Evolutionary conservation across 306 rosid species (phyloP), one percentile per base, ranked within the genome.

Genomic region (Castanospermum australe): DNA sequence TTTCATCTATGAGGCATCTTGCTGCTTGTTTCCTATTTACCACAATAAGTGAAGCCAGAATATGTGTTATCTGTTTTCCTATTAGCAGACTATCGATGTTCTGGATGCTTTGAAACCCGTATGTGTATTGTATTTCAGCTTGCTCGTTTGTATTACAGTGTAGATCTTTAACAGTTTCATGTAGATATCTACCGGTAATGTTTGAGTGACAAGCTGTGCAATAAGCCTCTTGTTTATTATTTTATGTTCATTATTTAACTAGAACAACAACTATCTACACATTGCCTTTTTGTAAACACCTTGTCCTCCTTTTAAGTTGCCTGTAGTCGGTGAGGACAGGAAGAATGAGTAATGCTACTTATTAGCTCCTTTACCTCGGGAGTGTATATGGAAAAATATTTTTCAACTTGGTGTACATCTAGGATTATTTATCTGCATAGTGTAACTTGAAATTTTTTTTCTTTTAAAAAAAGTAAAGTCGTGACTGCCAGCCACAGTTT

Each of bases 21-120:
- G 32, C 1, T 28, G 20, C 59, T 61, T 75, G 63, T 66, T 52
- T 33, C 64, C 64, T 25, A 13, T 67, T 60, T 59, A 33, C 74
- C 50, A 25, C 39, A 69, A 51, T 38, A 64, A 82, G 44, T 64
- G 80, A 57, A 63, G 72, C 69, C 78, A 59, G 78, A 71, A 68
- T 41, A 20, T 61, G 41, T 36, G 59, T 77, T 50, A 51, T 84
- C 62, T 56, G n/a, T 24, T 14, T 20, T 10, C 45, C 73, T 61
- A 7, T 62, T 76, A 22, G 28, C 39, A 56, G 38, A 41, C 14
- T 73, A 13, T 32, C 61, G 33, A 33, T 73, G 56, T 66, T 33
- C 18, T 50, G 30, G 36, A 60, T 69, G 6, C 64, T n/a, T 6
- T 33, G 60, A 25, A 55, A 42, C 32, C 60, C 55, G 65, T 67